Percentiles rank a stretch among this genome's conserved stretches.
phyloP scores from a whole-genome alignment of 768 basidiomycete species.

The Termitomyces sp. region DNA sequence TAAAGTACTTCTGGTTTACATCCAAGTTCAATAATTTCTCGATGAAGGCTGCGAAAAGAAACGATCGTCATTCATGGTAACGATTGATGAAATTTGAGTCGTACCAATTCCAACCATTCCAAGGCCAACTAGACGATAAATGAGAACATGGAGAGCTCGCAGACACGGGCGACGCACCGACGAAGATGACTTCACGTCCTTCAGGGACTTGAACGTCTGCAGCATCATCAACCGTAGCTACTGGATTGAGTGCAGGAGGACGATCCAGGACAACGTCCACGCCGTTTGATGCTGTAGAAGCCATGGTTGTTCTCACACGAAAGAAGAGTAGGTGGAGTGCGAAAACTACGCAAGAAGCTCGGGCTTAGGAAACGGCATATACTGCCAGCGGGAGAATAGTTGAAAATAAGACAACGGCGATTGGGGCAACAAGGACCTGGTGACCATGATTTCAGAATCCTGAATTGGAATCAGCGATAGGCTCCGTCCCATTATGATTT shows the following conservation, averaged over 20 bases:
- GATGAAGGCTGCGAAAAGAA: too few species aligned
- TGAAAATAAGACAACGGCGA: not conserved
- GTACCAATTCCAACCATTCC: too few species aligned
- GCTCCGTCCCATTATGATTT: not conserved
- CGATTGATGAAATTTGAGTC: constrained; percentile 4
- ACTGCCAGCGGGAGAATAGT: not conserved
- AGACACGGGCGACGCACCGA: not conserved
- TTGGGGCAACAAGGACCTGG: not conserved
- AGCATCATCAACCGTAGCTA: not conserved
- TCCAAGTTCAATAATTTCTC: too few species aligned
- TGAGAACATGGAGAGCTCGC: too few species aligned
- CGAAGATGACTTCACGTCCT: constrained; percentile 8
- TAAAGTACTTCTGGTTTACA: constrained; percentile 39
- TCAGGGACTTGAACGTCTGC: not conserved
- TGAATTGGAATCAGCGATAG: not conserved
- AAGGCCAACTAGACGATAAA: too few species aligned
- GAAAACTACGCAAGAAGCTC: not conserved
- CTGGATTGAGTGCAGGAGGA: not conserved
- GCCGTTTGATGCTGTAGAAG: not conserved
- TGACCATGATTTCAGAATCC: not conserved
- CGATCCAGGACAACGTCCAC: too few species aligned
- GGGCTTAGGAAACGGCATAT: not conserved
- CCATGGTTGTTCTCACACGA: not conserved
- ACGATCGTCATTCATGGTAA: not conserved
- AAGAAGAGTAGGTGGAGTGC: not conserved